Conservation (phyloP, 2,329 filamentous ascomycete species). For the Phialophora verrucosa region DNA sequence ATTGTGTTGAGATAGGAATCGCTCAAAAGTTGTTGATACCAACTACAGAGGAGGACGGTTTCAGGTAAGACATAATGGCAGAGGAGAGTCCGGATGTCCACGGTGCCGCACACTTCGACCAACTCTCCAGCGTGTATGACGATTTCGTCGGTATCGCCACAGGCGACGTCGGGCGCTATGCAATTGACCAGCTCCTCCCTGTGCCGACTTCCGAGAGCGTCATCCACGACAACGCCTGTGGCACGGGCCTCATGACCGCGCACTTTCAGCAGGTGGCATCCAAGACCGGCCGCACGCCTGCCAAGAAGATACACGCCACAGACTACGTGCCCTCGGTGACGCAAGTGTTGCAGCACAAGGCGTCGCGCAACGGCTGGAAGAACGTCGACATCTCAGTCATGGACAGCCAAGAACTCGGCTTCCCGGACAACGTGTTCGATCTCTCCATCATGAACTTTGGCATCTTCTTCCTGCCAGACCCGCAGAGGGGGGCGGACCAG, state of each 20-base stretch:
- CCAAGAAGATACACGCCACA: slow-evolving; percentile 30
- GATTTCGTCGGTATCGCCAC: slow-evolving; percentile 16
- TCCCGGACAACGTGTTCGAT: slow-evolving; percentile 27
- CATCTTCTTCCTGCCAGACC: slow-evolving; percentile 36
- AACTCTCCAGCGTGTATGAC: slow-evolving; percentile 18
- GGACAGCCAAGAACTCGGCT: slow-evolving; percentile 28
- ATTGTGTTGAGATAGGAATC: no score
- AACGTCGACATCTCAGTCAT: slow-evolving; percentile 30
- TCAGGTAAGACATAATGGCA: background rate
- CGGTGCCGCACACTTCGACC: slow-evolving; percentile 10
- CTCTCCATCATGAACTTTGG: slow-evolving; percentile 34
- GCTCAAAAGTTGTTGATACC: no score
- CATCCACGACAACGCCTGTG: slow-evolving; percentile 38
- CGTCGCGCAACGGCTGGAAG: background rate
- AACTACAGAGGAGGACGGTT: no score
- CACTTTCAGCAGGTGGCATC: slow-evolving; percentile 24
- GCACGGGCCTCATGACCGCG: slow-evolving; percentile 32
- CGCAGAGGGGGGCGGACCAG: slow-evolving; percentile 29
- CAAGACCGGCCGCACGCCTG: background rate
- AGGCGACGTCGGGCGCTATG: slow-evolving; percentile 18
- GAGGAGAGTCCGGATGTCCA: background rate
- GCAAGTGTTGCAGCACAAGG: slow-evolving; percentile 11
- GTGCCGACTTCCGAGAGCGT: slow-evolving; percentile 1
- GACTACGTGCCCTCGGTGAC: slow-evolving; percentile 33
- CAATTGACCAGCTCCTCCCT: background rate